Evolutionary conservation across 1,139 yeast species (phyloP).

Genomic region (Suhomyces yuchorum): DNA sequence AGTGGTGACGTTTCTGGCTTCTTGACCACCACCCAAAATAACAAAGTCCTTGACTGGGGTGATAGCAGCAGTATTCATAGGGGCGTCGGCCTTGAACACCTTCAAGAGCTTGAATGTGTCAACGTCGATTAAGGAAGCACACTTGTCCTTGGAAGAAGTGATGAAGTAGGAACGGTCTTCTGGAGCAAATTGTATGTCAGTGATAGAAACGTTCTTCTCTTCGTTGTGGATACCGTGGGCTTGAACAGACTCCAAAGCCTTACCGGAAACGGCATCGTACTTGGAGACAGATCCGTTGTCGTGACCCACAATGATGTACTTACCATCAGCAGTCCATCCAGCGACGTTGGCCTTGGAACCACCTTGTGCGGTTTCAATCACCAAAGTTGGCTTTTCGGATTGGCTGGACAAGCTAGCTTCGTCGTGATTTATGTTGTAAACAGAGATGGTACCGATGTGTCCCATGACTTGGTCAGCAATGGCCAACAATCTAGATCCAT

Average conservation of each 20-base stretch:
- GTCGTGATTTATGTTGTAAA: conserved; percentile 59
- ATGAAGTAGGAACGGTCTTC: conserved; percentile 86
- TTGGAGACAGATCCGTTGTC: conserved; percentile 83
- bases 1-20: conserved; percentile 96
- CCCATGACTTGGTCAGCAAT: conserved; percentile 96
- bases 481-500: conserved; percentile 67
- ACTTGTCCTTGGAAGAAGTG: conserved; percentile 91
- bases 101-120: conserved; percentile 74
- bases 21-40: conserved; percentile 98
- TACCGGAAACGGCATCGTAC: conserved; percentile 76
- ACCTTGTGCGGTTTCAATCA: conserved; percentile 63
- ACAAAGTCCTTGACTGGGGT: conserved; percentile 92
- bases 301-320: conserved; percentile 82
- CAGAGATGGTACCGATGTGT: conserved; percentile 71
- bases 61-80: conserved; percentile 93
- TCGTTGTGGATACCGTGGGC: conserved; percentile 70
- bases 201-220: conserved; percentile 54
- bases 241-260: conserved; percentile 56
- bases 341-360: conserved; percentile 79
- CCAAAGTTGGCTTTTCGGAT: conserved; percentile 54
- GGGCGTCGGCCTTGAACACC: conserved; percentile 84
- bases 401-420: conserved; percentile 41
- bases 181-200: conserved; percentile 85
- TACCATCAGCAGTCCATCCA: conserved; percentile 80
- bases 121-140: conserved; percentile 78